Evolutionary conservation across 371 early-diverging fungal genomes (phyloP).

Genomic region (Mucor saturninus): DNA sequence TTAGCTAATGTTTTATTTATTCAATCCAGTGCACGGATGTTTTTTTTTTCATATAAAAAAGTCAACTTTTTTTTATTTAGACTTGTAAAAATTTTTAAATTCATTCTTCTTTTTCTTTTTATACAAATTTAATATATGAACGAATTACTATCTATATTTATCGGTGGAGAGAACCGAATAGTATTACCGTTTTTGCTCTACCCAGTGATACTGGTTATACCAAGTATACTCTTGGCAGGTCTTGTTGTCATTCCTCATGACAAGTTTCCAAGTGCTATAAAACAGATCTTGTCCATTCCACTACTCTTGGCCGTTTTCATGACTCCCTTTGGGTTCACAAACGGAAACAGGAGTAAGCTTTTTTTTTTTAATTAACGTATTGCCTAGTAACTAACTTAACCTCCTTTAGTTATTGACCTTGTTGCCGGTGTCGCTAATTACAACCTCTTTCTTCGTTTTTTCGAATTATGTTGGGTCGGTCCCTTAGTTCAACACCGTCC

Average conservation of each 20-base stretch:
- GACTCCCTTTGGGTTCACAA: constrained; percentile 33
- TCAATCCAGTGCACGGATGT: constrained; percentile 9
- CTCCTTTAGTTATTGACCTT: constrained; percentile 32
- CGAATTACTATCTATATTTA: constrained; percentile 5
- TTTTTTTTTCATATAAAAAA: constrained; percentile 1
- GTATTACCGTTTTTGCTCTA: constrained; percentile 9
- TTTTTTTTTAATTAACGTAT: neutral
- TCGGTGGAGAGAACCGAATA: constrained; percentile 17
- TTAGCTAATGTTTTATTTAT: constrained; percentile 4
- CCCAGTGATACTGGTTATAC: constrained; percentile 12
- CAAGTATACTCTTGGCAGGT: constrained; percentile 18
- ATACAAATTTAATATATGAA: neutral
- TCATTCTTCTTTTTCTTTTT: neutral
- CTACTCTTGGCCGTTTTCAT: constrained; percentile 31
- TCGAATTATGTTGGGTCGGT: constrained; percentile 39
- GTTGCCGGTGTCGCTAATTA: constrained; percentile 20
- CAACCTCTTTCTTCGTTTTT: constrained; percentile 36
- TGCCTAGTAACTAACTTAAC: neutral
- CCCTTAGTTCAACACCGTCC: constrained; percentile 36
- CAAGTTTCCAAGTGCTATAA: constrained; percentile 22
- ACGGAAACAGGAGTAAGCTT: constrained; percentile 28
- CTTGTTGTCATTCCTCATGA: constrained; percentile 26
- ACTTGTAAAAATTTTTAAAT: neutral
- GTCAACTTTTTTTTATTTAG: too few relatives aligned
- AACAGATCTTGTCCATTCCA: constrained; percentile 42